phyloP scores from a whole-genome alignment of 495 filamentous ascomycete genomes.

The Chlorociboria aeruginascens region DNA sequence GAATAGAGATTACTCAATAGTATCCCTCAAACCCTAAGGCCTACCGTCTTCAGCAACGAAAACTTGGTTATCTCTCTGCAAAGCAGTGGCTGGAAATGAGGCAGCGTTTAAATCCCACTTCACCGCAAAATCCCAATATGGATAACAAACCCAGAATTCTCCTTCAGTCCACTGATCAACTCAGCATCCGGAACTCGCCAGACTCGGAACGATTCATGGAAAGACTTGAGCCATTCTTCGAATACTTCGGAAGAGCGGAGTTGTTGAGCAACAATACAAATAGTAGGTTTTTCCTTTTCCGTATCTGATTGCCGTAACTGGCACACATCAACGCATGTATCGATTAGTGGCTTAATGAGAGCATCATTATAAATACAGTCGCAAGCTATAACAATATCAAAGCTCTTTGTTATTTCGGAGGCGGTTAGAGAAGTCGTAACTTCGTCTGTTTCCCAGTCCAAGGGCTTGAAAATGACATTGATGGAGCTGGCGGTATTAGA shows the following conservation, averaged over 20 bases:
- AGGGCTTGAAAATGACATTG: conserved; percentile 35
- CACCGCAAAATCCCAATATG: conserved; percentile 48
- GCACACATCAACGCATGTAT: conserved; percentile 73
- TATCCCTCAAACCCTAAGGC: too few species aligned
- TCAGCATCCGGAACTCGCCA: conserved; percentile 65
- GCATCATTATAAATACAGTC: conserved; percentile 88
- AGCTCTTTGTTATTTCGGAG: conserved; percentile 19
- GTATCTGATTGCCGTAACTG: conserved; percentile 30
- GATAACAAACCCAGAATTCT: conserved; percentile 51
- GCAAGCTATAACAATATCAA: conserved; percentile 65
- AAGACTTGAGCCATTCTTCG: conserved; percentile 63
- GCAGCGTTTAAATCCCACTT: not conserved
- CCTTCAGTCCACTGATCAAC: conserved; percentile 41
- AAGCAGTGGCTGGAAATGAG: not conserved
- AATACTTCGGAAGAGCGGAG: conserved; percentile 76
- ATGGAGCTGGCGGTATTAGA: conserved; percentile 2
- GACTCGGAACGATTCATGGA: conserved; percentile 51
- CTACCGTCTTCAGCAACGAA: too few species aligned
- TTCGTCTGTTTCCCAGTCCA: conserved; percentile 62
- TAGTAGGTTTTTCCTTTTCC: conserved; percentile 29
- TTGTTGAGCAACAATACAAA: conserved; percentile 76
- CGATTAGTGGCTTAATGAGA: conserved; percentile 70
- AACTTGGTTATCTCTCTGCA: not conserved
- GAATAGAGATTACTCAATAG: too few species aligned
- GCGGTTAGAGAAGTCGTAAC: conserved; percentile 28